phyloP scores from a whole-genome alignment of 1,139 yeast genomes.

The Magnusiomyces suaveolens region DNA sequence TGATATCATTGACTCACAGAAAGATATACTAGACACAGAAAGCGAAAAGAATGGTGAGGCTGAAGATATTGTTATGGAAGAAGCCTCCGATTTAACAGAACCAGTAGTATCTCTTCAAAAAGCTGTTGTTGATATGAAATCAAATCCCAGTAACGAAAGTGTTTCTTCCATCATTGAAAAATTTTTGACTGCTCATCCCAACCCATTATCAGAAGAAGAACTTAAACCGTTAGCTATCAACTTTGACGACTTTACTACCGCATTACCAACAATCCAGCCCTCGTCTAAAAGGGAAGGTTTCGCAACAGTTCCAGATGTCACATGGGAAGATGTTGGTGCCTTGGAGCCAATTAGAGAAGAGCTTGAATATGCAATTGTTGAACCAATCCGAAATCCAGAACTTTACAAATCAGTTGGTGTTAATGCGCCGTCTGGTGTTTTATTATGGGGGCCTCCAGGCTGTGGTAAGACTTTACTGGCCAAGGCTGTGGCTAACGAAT shows the following conservation, averaged over 20 bases:
- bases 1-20: constrained; percentile 21
- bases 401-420: constrained; percentile 85
- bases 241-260: constrained; percentile 69
- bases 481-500: constrained; percentile 95
- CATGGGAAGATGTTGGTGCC: constrained; percentile 95
- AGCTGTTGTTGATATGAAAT: neutral
- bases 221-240: constrained; percentile 64
- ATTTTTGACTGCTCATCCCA: constrained; percentile 66
- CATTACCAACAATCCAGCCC: constrained; percentile 91
- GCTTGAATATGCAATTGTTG: constrained; percentile 93
- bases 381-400: constrained; percentile 90
- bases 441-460: constrained; percentile 99
- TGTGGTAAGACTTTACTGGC: constrained; percentile 95
- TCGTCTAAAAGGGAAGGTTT: constrained; percentile 97
- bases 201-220: constrained; percentile 66
- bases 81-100: neutral
- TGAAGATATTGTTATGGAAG: constrained; percentile 13
- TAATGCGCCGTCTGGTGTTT: constrained; percentile 92
- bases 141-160: neutral
- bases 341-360: constrained; percentile 71
- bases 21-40: constrained; percentile 21
- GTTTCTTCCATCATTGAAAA: constrained; percentile 55
- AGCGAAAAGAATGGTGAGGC: constrained; percentile 16
- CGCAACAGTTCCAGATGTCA: constrained; percentile 96
- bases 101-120: neutral